These are phyloP conservation scores for Apiotrichum akiyoshidainum DNA, from an alignment of 1,284 basidiomycete species.

Conservation along the genomic window DNA sequence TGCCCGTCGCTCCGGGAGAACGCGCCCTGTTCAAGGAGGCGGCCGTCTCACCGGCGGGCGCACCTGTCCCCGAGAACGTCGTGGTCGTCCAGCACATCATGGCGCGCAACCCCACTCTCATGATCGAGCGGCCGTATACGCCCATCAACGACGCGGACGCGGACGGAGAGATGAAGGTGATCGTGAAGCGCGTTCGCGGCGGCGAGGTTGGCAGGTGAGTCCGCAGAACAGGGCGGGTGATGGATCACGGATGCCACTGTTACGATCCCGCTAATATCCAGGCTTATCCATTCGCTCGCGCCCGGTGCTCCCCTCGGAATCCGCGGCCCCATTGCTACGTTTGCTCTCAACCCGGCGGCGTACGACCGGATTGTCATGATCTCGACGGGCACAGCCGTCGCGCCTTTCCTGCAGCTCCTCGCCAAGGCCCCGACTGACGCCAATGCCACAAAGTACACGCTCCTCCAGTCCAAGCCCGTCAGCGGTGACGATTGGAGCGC, in stretches of 20 bases:
- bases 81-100: conserved; percentile 47
- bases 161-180: conserved; percentile 37
- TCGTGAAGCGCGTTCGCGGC: conserved; percentile 47
- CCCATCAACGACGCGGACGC: conserved; percentile 40
- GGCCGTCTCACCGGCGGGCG: conserved; percentile 18
- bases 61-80: conserved; percentile 13
- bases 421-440: conserved; percentile 26
- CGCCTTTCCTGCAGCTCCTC: conserved; percentile 49
- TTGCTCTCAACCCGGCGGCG: conserved; percentile 30
- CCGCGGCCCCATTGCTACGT: conserved; percentile 46
- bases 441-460: conserved; percentile 18
- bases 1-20: conserved; percentile 7
- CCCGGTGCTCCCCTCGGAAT: conserved; percentile 38
- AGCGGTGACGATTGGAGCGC: conserved; percentile 15
- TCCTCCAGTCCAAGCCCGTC: conserved; percentile 32
- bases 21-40: conserved; percentile 4
- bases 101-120: conserved; percentile 45
- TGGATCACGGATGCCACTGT: too few relatives aligned
- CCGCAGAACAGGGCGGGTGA: not conserved
- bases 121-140: conserved; percentile 50
- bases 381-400: conserved; percentile 48
- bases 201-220: conserved; percentile 50
- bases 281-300: conserved; percentile 39
- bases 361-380: conserved; percentile 48
- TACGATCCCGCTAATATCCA: conserved; percentile 15